These are phyloP conservation scores for Coniochaeta hoffmannii DNA, from an alignment of 2,329 filamentous ascomycete genomes.

Conservation along the genomic window DNA sequence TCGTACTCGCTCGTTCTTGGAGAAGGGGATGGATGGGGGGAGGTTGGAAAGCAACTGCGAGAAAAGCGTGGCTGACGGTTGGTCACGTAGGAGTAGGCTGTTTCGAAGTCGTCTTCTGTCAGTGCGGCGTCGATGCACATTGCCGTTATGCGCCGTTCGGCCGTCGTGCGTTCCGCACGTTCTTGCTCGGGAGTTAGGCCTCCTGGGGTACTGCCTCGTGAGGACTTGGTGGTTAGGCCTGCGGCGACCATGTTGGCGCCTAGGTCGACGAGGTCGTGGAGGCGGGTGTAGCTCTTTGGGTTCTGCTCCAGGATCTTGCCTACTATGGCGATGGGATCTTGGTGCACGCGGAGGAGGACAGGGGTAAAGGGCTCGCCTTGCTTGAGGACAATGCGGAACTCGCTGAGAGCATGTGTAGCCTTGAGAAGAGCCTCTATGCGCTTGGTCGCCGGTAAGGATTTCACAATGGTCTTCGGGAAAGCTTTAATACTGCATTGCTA, in stretches of 20 bases:
- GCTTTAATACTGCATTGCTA: conserved; percentile 45
- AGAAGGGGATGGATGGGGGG: neutral
- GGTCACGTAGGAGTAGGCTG: conserved; percentile 76
- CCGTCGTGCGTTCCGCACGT: conserved; percentile 24
- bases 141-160: conserved; percentile 62
- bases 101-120: conserved; percentile 74
- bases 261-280: conserved; percentile 66
- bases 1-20: conserved; percentile 6
- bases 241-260: conserved; percentile 59
- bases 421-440: conserved; percentile 58
- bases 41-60: neutral
- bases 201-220: conserved; percentile 8
- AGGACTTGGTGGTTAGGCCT: conserved; percentile 31
- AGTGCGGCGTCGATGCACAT: conserved; percentile 77
- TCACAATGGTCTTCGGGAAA: conserved; percentile 51
- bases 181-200: conserved; percentile 14
- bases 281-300: conserved; percentile 61
- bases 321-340: conserved; percentile 67
- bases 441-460: conserved; percentile 41
- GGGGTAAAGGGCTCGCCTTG: conserved; percentile 76
- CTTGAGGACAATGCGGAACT: conserved; percentile 70
- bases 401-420: conserved; percentile 67
- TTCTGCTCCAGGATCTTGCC: conserved; percentile 72
- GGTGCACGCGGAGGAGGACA: conserved; percentile 67
- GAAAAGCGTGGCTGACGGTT: conserved; percentile 48